Evolutionary conservation across 768 basidiomycete species (phyloP), one percentile per base, ranked within the genome.

Genomic region (Auriscalpium microsporum): DNA sequence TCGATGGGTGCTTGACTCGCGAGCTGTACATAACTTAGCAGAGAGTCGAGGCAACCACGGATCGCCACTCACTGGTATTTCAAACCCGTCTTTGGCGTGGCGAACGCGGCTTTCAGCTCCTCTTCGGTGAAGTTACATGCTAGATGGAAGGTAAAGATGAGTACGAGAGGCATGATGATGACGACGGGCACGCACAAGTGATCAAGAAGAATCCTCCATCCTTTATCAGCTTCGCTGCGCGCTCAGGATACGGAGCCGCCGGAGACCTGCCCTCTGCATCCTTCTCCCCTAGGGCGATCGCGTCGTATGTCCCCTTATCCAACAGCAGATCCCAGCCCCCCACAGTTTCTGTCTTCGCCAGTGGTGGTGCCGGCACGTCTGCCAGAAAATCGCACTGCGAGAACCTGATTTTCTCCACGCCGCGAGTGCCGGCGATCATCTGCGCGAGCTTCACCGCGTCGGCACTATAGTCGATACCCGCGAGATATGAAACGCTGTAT

Each of bases 291-390:
- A 93, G 69, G 0, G 88, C 86, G 50, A 92, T 90, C 6, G 90
- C 89, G 63, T 93, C 90, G 63, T 82, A 90, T 0, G 90, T 93
- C n/a, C 90, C 90, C 67, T 93, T 93, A 69, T 93, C 90, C 54
- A 92, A 64, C 14, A 92, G 64, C 7, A 91, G 69, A 64, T 90
- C 86, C 90, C 90, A 93, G 36, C 61, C 61, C 47, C 65, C 70
- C 10, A 65, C 56, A 3, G 60, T 56, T 36, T 59, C 57, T 54
- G 44, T 40, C 14, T 44, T 50, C 16, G 61, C 60, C 38, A 54
- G n/a, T 28, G 67, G 56, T 8, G 63, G 47, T 11, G 72, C 71
- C 1, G 84, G 82, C 40, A 76, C 74, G 5, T 81, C 74, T 10
- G 71, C 65, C 38, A 93, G 68, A 62, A 92, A 87, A 70, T 92